These are phyloP conservation scores for Hordeum pubiflorum DNA, from an alignment of 202 grass and related monocot genomes.

Conservation along the genomic window DNA sequence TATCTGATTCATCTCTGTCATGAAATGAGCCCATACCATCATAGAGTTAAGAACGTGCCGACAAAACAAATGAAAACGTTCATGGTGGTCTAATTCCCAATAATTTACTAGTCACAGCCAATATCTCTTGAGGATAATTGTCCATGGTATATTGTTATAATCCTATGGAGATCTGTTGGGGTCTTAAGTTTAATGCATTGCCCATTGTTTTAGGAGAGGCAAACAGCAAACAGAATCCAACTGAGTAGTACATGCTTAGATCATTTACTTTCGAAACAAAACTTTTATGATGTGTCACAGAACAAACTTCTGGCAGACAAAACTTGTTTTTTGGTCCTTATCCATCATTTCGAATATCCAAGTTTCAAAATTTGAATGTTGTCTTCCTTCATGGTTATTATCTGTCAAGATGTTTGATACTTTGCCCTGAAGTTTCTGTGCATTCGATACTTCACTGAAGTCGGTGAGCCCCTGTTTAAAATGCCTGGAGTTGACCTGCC, in stretches of 20 bases:
- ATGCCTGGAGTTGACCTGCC: not conserved
- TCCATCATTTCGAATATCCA: not conserved
- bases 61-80: not conserved
- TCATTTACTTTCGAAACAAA: not conserved
- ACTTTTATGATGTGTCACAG: not conserved
- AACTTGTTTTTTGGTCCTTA: not conserved
- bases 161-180: not conserved
- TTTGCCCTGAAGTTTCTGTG: not conserved
- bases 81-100: not conserved
- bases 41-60: not conserved
- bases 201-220: not conserved
- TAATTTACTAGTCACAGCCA: not conserved
- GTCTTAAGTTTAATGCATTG: not conserved
- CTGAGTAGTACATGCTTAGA: not conserved
- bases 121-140: not conserved
- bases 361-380: not conserved
- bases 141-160: not conserved
- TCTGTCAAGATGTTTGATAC: not conserved
- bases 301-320: not conserved
- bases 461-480: not conserved
- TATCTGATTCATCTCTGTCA: not conserved
- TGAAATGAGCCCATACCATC: not conserved
- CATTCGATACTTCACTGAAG: not conserved
- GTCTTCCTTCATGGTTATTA: not conserved
- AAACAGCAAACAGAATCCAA: not conserved